These are phyloP conservation scores for Oryza punctata DNA, from an alignment of 176 grass and related monocot species.

Conservation along the genomic window DNA sequence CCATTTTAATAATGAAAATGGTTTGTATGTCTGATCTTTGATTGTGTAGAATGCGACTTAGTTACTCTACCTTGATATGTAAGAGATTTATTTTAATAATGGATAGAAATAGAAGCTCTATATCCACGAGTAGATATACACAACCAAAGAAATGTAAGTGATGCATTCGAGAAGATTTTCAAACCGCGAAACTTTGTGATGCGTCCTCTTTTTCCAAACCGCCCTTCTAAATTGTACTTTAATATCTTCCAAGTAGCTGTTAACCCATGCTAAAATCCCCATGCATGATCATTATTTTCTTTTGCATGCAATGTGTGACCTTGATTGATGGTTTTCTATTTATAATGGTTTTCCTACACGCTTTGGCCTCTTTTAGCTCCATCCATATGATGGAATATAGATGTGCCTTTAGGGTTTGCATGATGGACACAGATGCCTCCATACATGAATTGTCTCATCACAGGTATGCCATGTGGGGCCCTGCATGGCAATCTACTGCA, in stretches of 20 bases:
- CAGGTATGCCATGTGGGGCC: conserved; percentile 45
- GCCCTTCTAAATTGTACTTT: not conserved
- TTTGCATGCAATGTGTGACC: conserved; percentile 3
- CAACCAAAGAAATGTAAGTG: not conserved
- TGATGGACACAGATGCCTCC: conserved; percentile 33
- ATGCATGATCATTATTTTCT: not conserved
- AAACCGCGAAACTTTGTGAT: not conserved
- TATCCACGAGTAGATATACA: too few species aligned
- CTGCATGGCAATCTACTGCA: conserved; percentile 44
- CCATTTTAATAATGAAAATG: too few species aligned
- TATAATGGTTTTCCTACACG: conserved; percentile 25
- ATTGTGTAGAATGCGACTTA: too few species aligned
- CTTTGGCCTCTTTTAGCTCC: conserved; percentile 33
- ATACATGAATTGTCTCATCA: conserved; percentile 72
- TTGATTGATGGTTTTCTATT: conserved; percentile 28
- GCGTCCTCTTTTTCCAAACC: too few species aligned
- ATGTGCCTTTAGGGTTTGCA: conserved; percentile 46
- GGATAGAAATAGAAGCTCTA: too few species aligned
- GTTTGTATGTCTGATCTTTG: too few species aligned
- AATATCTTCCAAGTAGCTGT: not conserved
- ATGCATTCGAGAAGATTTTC: not conserved
- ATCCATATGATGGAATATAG: conserved; percentile 44
- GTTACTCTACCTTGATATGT: too few species aligned
- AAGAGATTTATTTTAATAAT: too few species aligned
- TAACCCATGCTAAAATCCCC: not conserved